Evolutionary conservation across 805 yeast species (phyloP).

Genomic region (Teunomyces pallodes): DNA sequence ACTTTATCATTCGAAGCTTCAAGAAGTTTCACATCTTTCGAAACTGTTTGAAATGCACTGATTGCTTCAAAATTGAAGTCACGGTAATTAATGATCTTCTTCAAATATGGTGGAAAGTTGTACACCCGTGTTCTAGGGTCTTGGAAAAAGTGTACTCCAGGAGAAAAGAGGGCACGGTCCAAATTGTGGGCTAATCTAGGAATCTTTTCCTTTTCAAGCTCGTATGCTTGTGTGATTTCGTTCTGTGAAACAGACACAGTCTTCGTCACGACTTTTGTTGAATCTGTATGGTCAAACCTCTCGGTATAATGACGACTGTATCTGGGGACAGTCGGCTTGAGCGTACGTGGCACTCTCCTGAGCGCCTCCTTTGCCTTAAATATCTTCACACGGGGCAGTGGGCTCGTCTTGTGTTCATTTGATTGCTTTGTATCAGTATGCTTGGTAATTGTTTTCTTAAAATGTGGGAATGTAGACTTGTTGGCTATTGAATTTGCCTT

Average conservation of each 20-base stretch:
- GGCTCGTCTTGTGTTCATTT: background rate
- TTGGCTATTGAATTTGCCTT: background rate
- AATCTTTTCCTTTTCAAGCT: conserved; percentile 26
- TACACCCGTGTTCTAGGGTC: conserved; percentile 75
- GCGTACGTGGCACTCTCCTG: background rate
- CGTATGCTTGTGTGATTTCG: conserved; percentile 14
- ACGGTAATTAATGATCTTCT: conserved; percentile 56
- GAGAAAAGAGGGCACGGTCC: conserved; percentile 72
- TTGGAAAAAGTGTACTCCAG: conserved; percentile 73
- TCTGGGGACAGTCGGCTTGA: background rate
- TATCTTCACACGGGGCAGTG: background rate
- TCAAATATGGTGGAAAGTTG: conserved; percentile 64
- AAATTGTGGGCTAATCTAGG: conserved; percentile 67
- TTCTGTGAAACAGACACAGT: background rate
- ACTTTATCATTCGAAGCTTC: conserved; percentile 40
- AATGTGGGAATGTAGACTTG: background rate
- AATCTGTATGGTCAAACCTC: background rate
- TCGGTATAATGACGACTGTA: background rate
- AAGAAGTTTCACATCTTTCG: conserved; percentile 56
- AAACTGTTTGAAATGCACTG: conserved; percentile 60
- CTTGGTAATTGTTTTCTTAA: background rate
- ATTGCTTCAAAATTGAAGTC: conserved; percentile 64
- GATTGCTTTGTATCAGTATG: background rate
- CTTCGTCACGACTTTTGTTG: conserved; percentile 3
- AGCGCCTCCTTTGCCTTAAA: background rate